A percentile compares a stretch with the other conserved stretches of the same genome.
phyloP scores from a whole-genome alignment of 495 filamentous ascomycete species.

The Chaetomidium leptoderma region DNA sequence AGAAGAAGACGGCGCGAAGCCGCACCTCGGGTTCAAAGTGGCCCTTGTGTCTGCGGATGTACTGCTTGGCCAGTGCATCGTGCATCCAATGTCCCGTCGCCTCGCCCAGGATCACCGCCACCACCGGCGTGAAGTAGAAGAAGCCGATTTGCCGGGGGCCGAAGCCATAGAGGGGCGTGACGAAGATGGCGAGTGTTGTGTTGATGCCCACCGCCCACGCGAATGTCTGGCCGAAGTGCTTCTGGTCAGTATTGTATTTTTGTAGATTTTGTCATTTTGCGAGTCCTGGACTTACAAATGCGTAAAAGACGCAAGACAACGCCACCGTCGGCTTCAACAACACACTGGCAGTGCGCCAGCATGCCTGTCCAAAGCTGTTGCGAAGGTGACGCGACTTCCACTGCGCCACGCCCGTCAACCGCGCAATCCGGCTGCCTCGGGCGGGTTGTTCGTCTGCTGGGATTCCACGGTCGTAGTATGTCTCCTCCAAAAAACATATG shows the following conservation, averaged over 20 bases:
- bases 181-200: slow-evolving; percentile 54
- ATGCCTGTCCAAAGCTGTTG: slow-evolving; percentile 45
- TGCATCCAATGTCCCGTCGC: slow-evolving; percentile 57
- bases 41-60: slow-evolving; percentile 47
- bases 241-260: neutral
- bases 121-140: slow-evolving; percentile 59
- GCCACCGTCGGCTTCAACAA: slow-evolving; percentile 52
- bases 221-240: slow-evolving; percentile 37
- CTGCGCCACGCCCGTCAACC: slow-evolving; percentile 48
- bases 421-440: slow-evolving; percentile 35
- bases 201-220: slow-evolving; percentile 62
- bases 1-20: slow-evolving; percentile 48
- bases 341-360: slow-evolving; percentile 43
- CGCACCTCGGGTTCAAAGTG: slow-evolving; percentile 58
- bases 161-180: slow-evolving; percentile 53
- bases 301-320: slow-evolving; percentile 50
- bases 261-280: no score
- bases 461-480: slow-evolving; percentile 53
- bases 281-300: slow-evolving; percentile 37
- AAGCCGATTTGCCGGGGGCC: slow-evolving; percentile 50
- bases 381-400: slow-evolving; percentile 37
- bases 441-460: slow-evolving; percentile 43
- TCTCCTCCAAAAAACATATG: slow-evolving; percentile 54
- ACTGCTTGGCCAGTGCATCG: slow-evolving; percentile 47
- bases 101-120: slow-evolving; percentile 53